Conservation (phyloP, 2,329 filamentous ascomycete genomes). For the Penicillium sp. region DNA sequence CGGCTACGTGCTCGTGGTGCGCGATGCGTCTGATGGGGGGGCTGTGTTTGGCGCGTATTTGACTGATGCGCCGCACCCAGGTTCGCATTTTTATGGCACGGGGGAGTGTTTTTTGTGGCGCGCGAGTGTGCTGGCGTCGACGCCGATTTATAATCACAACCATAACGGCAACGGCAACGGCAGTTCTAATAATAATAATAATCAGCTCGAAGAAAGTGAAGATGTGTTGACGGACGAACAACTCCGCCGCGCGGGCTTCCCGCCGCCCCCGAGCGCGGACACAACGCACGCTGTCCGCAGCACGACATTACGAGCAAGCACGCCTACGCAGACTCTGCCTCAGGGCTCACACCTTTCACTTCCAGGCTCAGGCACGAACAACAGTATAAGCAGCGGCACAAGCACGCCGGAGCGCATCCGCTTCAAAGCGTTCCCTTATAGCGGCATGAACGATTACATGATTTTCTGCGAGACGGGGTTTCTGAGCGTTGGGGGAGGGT, state of each 20-base stretch:
- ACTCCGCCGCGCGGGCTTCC: conserved; percentile 53
- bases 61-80: conserved; percentile 78
- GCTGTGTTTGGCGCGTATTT: conserved; percentile 86
- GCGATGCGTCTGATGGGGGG: conserved; percentile 55
- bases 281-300: conserved; percentile 58
- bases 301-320: conserved; percentile 51
- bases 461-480: conserved; percentile 87
- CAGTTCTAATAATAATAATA: background rate
- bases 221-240: conserved; percentile 31
- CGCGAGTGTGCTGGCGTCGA: conserved; percentile 60
- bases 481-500: conserved; percentile 78
- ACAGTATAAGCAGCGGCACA: conserved; percentile 36
- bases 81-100: conserved; percentile 85
- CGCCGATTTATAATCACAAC: conserved; percentile 24
- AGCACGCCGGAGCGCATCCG: conserved; percentile 71
- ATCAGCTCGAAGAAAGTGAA: background rate
- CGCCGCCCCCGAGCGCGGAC: conserved; percentile 66
- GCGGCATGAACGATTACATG: conserved; percentile 92
- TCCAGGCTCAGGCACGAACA: background rate
- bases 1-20: conserved; percentile 85
- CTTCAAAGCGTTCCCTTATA: conserved; percentile 97
- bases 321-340: conserved; percentile 11
- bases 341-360: conserved; percentile 1
- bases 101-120: conserved; percentile 95
- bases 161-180: background rate